Percentiles rank a stretch among this genome's conserved stretches.
Evolutionary conservation across 345 rosid genomes (phyloP).

Genomic region (Populus nigra): DNA sequence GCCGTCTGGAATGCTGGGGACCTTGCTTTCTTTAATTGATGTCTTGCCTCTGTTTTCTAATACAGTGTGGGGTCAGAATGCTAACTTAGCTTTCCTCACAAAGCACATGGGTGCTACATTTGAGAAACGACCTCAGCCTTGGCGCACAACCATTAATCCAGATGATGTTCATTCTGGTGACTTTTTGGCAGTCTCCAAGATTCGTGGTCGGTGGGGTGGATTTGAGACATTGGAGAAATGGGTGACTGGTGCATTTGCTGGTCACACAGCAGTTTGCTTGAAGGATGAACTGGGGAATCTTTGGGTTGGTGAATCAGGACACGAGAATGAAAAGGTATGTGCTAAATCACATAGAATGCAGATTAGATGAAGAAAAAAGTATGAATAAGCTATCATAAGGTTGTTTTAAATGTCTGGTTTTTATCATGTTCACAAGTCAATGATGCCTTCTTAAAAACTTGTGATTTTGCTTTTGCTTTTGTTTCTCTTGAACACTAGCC

Average conservation of each 20-base stretch:
- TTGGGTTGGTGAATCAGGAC: constrained; percentile 99
- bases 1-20: constrained; percentile 98
- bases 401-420: neutral
- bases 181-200: constrained; percentile 89
- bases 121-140: constrained; percentile 79
- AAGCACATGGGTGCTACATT: constrained; percentile 94
- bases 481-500: neutral
- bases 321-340: constrained; percentile 89
- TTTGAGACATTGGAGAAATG: constrained; percentile 97
- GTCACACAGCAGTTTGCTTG: constrained; percentile 97
- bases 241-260: constrained; percentile 99
- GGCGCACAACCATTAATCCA: constrained; percentile 59
- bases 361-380: neutral
- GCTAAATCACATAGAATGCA: neutral
- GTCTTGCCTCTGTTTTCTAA: constrained; percentile 92
- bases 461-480: neutral
- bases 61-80: constrained; percentile 84
- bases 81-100: constrained; percentile 75
- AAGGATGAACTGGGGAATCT: constrained; percentile 85
- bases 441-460: neutral
- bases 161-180: constrained; percentile 88
- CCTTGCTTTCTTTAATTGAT: constrained; percentile 73
- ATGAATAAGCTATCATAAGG: neutral
- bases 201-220: constrained; percentile 98
- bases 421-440: neutral